Conservation (phyloP, 106 monocot species). For the Agapanthus africanus region DNA sequence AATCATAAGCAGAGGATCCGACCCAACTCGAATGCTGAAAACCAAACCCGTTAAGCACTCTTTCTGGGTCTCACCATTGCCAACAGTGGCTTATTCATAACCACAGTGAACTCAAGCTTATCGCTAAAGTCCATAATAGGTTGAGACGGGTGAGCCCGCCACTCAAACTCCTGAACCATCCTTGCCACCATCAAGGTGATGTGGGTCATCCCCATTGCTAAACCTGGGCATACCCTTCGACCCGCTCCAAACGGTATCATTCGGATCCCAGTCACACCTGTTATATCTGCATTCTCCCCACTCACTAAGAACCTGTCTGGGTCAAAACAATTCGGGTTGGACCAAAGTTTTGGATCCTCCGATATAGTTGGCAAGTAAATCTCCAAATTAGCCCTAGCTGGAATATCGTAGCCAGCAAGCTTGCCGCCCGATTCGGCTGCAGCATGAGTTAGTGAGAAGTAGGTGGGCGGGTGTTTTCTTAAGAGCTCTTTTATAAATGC, state of each 20-base stretch:
- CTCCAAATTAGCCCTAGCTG: constrained; percentile 44
- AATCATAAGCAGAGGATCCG: background rate
- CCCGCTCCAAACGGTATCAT: constrained; percentile 90
- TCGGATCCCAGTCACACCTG: no score
- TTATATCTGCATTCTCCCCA: constrained; percentile 66
- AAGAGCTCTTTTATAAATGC: constrained; percentile 82
- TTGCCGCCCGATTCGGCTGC: constrained; percentile 25
- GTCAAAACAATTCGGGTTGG: constrained; percentile 54
- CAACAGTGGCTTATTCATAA: constrained; percentile 32
- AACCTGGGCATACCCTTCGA: constrained; percentile 67
- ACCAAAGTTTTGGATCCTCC: constrained; percentile 71
- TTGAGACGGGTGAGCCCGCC: constrained; percentile 47
- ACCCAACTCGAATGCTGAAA: background rate
- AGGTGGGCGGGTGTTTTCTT: constrained; percentile 69
- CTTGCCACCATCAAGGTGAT: no score
- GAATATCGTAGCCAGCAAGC: constrained; percentile 70
- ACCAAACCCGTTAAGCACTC: background rate
- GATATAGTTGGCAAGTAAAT: constrained; percentile 59
- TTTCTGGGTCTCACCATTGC: constrained; percentile 42
- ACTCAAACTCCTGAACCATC: constrained; percentile 78
- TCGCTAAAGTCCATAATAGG: no score
- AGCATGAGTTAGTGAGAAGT: constrained; percentile 76
- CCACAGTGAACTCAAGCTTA: no score
- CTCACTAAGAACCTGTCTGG: constrained; percentile 72
- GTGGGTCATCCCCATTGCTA: no score